Percentiles rank a stretch among this genome's conserved stretches.
Conservation (phyloP, 2,329 filamentous ascomycete species). For the Penicillium sp. region DNA sequence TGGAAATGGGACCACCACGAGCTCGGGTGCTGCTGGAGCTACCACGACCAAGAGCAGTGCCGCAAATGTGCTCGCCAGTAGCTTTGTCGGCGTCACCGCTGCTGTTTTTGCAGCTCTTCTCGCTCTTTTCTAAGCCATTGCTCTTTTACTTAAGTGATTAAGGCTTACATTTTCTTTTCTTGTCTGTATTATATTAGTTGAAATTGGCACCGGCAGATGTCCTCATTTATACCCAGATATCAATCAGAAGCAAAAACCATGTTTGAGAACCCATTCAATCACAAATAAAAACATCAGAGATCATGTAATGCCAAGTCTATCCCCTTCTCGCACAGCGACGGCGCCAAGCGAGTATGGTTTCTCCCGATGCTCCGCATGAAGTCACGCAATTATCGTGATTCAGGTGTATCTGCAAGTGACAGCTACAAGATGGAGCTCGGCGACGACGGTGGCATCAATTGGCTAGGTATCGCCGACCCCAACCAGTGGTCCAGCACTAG, state of each 20-base stretch:
- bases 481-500: constrained; percentile 7
- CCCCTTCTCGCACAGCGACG: neutral
- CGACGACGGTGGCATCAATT: neutral
- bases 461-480: constrained; percentile 39
- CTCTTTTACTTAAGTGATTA: neutral
- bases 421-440: neutral
- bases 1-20: constrained; percentile 10
- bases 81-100: neutral
- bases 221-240: neutral
- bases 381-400: neutral
- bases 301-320: constrained; percentile 4
- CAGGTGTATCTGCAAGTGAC: neutral
- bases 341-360: neutral
- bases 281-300: neutral
- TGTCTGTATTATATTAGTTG: constrained; percentile 3
- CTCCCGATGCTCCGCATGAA: neutral
- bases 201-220: neutral
- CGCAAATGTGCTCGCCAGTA: constrained; percentile 10
- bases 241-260: neutral
- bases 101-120: constrained; percentile 4
- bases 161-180: neutral
- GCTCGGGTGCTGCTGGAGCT: constrained; percentile 1
- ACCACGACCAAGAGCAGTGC: constrained; percentile 11
- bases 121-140: constrained; percentile 15
- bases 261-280: neutral